Percentiles rank a stretch among this genome's conserved stretches.
Conservation (phyloP, 257 asterid genomes). For the Verbascum thapsus region DNA sequence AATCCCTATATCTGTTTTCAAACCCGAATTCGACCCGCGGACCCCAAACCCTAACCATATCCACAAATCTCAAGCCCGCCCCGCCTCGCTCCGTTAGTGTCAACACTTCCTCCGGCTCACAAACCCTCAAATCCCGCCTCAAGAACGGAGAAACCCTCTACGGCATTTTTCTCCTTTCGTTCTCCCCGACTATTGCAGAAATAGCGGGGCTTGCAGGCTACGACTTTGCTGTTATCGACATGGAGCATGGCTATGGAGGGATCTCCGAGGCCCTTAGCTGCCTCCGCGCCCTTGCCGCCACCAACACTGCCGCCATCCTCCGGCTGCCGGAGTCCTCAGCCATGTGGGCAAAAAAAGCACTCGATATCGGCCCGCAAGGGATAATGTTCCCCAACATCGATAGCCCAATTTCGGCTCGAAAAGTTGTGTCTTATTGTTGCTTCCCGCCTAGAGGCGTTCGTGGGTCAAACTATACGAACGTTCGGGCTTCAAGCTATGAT, state of each 20-base stretch:
- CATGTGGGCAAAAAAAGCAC: slow-evolving; percentile 81
- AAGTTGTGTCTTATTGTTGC: slow-evolving; percentile 72
- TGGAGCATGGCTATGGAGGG: slow-evolving; percentile 91
- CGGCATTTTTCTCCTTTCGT: slow-evolving; percentile 75
- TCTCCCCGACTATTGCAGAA: slow-evolving; percentile 79
- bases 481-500: slow-evolving; percentile 78
- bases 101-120: slow-evolving; percentile 19
- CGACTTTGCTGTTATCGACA: slow-evolving; percentile 80
- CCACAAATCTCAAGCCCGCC: slow-evolving; percentile 25
- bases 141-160: slow-evolving; percentile 68
- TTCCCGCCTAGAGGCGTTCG: slow-evolving; percentile 77
- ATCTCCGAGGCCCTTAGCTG: slow-evolving; percentile 68
- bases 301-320: slow-evolving; percentile 68
- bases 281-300: slow-evolving; percentile 70
- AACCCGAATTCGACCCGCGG: slow-evolving; percentile 21
- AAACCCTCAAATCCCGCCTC: slow-evolving; percentile 63
- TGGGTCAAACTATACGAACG: slow-evolving; percentile 79
- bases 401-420: slow-evolving; percentile 56
- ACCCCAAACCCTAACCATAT: slow-evolving; percentile 37
- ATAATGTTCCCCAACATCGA: slow-evolving; percentile 92
- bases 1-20: slow-evolving; percentile 14
- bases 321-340: slow-evolving; percentile 75
- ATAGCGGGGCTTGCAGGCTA: slow-evolving; percentile 78
- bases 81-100: slow-evolving; percentile 21
- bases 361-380: slow-evolving; percentile 89